Percentiles rank a stretch among this genome's conserved stretches.
Conservation (phyloP, 768 basidiomycete genomes). For the Hericium alpestre region DNA sequence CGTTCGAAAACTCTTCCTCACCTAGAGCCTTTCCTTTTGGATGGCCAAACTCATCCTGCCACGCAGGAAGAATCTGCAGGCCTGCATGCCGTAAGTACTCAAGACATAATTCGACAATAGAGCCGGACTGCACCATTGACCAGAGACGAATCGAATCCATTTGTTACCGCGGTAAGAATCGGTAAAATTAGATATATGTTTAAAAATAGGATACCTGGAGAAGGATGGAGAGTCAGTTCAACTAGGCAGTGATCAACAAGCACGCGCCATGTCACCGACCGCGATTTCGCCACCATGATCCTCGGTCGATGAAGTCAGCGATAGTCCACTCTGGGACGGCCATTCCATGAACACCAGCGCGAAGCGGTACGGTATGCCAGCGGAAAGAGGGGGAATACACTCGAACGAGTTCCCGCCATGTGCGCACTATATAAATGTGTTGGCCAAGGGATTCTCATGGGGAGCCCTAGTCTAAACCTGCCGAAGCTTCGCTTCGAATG, state of each 20-base stretch:
- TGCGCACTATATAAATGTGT: neutral
- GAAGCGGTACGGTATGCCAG: neutral
- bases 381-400: neutral
- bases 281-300: conserved; percentile 52
- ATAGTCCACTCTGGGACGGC: conserved; percentile 40
- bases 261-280: conserved; percentile 25
- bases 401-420: neutral
- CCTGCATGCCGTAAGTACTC: conserved; percentile 24
- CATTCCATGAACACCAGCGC: conserved; percentile 7
- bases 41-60: conserved; percentile 44
- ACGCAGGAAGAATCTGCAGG: conserved; percentile 56
- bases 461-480: neutral
- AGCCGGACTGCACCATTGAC: conserved; percentile 33
- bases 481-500: neutral
- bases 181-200: conserved; percentile 53
- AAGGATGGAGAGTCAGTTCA: neutral
- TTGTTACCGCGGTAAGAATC: conserved; percentile 53
- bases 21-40: conserved; percentile 45
- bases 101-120: neutral
- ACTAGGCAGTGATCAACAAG: neutral
- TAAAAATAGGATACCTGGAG: conserved; percentile 42
- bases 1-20: conserved; percentile 8
- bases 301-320: conserved; percentile 47
- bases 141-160: conserved; percentile 62
- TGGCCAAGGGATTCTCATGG: no score